A percentile compares a stretch with the other conserved stretches of the same genome.
These are phyloP conservation scores for Samsoniella hepiali DNA, from an alignment of 2,329 filamentous ascomycete genomes.

Conservation along the genomic window DNA sequence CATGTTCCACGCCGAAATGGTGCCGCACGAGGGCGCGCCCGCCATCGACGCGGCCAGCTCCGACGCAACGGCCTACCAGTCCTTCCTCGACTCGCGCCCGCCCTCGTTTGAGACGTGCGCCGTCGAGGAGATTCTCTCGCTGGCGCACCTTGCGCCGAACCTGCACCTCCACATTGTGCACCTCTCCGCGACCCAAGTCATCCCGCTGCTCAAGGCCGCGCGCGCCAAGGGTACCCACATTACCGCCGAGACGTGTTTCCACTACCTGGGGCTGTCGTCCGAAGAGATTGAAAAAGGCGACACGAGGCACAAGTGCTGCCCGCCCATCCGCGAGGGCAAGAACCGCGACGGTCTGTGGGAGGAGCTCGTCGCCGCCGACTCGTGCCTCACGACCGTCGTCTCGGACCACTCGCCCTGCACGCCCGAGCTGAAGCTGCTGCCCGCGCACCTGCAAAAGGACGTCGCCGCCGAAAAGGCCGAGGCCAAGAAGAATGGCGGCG, in stretches of 20 bases:
- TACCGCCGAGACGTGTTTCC: conserved; percentile 93
- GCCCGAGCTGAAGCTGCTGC: conserved; percentile 86
- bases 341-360: conserved; percentile 88
- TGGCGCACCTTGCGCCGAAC: conserved; percentile 74
- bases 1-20: conserved; percentile 99
- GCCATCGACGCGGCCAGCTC: conserved; percentile 75
- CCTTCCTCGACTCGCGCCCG: conserved; percentile 88
- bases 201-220: conserved; percentile 74
- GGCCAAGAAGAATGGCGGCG: conserved; percentile 31
- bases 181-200: conserved; percentile 82
- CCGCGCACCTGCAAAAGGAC: conserved; percentile 52
- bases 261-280: conserved; percentile 81
- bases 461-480: conserved; percentile 35
- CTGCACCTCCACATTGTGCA: conserved; percentile 93
- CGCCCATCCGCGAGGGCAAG: conserved; percentile 74
- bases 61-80: conserved; percentile 74
- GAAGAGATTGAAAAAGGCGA: conserved; percentile 82
- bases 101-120: conserved; percentile 89
- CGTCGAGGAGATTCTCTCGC: conserved; percentile 77
- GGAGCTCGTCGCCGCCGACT: conserved; percentile 67
- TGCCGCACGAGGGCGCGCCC: conserved; percentile 78
- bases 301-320: conserved; percentile 92
- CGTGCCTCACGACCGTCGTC: conserved; percentile 87
- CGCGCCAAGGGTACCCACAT: conserved; percentile 73
- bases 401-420: conserved; percentile 97